These are phyloP conservation scores for Henckelia pumila DNA, from an alignment of 257 asterid genomes.

Conservation along the genomic window DNA sequence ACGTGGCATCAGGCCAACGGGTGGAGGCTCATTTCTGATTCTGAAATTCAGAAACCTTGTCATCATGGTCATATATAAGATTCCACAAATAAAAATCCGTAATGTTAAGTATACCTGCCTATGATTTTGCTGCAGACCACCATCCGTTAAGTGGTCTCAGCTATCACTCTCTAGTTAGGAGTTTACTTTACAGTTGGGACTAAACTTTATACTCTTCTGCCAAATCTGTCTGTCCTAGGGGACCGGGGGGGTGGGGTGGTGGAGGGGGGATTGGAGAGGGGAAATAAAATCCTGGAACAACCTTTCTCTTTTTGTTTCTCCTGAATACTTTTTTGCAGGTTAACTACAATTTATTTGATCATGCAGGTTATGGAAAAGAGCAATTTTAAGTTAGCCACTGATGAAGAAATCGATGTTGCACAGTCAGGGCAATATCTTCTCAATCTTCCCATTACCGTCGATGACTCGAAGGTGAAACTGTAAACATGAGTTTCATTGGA, in stretches of 20 bases:
- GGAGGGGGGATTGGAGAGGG: slow-evolving; percentile 20
- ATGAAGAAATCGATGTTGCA: slow-evolving; percentile 89
- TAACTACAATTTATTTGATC: slow-evolving; percentile 3
- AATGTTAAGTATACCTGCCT: no score
- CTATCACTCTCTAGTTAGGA: slow-evolving; percentile 6
- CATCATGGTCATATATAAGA: slow-evolving; percentile 14
- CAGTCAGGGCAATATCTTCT: slow-evolving; percentile 92
- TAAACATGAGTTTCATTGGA: slow-evolving; percentile 10
- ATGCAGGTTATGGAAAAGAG: slow-evolving; percentile 86
- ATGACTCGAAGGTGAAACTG: slow-evolving; percentile 76
- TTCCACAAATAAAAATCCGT: no score
- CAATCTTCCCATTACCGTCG: slow-evolving; percentile 89
- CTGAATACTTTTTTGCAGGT: slow-evolving; percentile 19
- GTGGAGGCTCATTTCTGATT: slow-evolving; percentile 3
- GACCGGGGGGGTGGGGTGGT: no score
- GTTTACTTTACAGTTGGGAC: slow-evolving; percentile 12
- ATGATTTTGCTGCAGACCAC: no score
- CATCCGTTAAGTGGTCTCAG: neutral
- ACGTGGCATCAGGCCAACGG: neutral
- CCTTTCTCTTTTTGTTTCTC: slow-evolving; percentile 11
- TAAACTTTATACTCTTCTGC: slow-evolving; percentile 3
- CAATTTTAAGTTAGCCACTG: slow-evolving; percentile 82
- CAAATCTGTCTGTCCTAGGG: neutral
- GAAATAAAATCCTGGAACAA: neutral
- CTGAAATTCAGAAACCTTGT: slow-evolving; percentile 16